A percentile compares a stretch with the other conserved stretches of the same genome.
These are phyloP conservation scores for Hebeloma cylindrosporum DNA, from an alignment of 768 basidiomycete species.

Conservation along the genomic window DNA sequence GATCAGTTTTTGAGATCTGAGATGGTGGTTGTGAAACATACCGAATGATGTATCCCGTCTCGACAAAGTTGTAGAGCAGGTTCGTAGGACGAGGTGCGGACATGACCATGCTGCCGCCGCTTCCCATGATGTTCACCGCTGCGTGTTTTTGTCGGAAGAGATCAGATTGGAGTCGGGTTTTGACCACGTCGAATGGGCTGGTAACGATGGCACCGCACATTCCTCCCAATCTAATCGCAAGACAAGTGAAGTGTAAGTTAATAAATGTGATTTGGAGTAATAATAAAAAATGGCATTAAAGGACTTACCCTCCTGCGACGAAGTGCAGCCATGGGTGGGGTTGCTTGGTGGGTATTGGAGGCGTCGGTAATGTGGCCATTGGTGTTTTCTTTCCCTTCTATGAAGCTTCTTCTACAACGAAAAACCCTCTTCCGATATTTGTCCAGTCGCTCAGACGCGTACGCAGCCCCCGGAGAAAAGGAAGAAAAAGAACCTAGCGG, in stretches of 20 bases:
- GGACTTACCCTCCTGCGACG: slow-evolving; percentile 79
- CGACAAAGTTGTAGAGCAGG: slow-evolving; percentile 89
- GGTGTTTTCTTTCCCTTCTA: too few relatives aligned
- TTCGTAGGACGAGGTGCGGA: slow-evolving; percentile 46
- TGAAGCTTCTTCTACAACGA: too few relatives aligned
- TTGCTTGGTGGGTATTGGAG: slow-evolving; percentile 8
- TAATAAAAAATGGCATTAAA: background rate
- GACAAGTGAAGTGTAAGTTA: slow-evolving; percentile 10
- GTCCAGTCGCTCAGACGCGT: too few relatives aligned
- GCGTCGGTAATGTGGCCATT: background rate
- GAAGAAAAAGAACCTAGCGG: too few relatives aligned
- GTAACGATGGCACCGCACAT: slow-evolving; percentile 98
- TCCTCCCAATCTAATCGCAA: slow-evolving; percentile 74
- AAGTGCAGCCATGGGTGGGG: slow-evolving; percentile 85
- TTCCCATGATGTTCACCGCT: slow-evolving; percentile 37
- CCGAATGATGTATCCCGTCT: slow-evolving; percentile 90
- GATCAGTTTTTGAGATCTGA: background rate
- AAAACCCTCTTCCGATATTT: too few relatives aligned
- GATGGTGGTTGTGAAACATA: slow-evolving; percentile 27
- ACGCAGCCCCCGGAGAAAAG: too few relatives aligned
- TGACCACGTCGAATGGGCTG: slow-evolving; percentile 97
- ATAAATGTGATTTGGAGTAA: background rate
- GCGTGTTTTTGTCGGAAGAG: slow-evolving; percentile 55
- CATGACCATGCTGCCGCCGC: slow-evolving; percentile 31
- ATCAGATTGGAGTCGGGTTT: slow-evolving; percentile 93